A percentile compares a stretch with the other conserved stretches of the same genome.
phyloP scores from a whole-genome alignment of 2,329 filamentous ascomycete species.

The Bipolaris cookei region DNA sequence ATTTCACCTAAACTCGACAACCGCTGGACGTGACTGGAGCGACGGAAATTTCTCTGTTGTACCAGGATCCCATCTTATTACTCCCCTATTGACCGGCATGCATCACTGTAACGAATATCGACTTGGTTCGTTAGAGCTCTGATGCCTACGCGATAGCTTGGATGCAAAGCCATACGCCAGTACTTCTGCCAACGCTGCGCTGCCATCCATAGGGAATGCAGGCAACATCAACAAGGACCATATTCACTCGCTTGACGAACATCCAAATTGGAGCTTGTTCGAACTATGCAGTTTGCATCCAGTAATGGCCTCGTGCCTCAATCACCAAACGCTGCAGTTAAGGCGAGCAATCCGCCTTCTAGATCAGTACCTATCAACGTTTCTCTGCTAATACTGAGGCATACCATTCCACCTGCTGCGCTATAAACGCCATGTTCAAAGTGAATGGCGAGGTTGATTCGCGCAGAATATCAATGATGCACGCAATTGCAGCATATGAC shows the following conservation, averaged over 20 bases:
- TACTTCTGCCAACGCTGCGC: background rate
- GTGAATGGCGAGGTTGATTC: background rate
- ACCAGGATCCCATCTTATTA: background rate
- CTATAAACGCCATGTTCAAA: background rate
- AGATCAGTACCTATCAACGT: background rate
- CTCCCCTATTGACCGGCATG: background rate
- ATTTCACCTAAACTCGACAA: too few species aligned
- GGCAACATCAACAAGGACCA: background rate
- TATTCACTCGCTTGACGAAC: background rate
- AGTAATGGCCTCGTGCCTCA: background rate
- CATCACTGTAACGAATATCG: background rate
- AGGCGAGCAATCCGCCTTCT: background rate
- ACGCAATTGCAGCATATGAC: too few species aligned
- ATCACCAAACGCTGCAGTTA: background rate
- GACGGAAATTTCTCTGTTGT: conserved; percentile 5
- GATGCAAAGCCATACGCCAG: conserved; percentile 3
- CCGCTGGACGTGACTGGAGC: background rate
- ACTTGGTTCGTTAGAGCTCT: background rate
- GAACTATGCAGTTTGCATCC: background rate
- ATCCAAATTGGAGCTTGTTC: background rate
- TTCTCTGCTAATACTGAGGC: conserved; percentile 2
- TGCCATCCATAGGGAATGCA: conserved; percentile 8
- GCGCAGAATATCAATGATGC: too few species aligned
- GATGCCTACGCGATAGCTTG: background rate
- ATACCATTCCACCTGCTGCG: background rate